phyloP scores from a whole-genome alignment of 2,329 filamentous ascomycete species.

The Knoxdaviesia proteae region DNA sequence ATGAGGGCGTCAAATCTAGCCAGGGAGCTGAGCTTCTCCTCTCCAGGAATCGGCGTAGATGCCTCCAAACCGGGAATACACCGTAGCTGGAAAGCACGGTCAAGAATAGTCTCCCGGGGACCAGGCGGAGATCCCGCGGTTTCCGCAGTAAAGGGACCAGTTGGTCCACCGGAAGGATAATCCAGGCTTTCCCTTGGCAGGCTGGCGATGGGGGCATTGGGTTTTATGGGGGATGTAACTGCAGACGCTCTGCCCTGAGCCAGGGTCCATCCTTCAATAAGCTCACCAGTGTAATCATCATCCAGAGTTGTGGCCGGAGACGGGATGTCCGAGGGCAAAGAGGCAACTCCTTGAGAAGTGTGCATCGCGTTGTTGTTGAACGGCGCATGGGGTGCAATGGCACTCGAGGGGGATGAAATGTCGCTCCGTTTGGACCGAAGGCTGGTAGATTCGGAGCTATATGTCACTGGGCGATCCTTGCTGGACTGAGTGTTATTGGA shows the following conservation, averaged over 20 bases:
- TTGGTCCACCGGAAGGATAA: conserved; percentile 8
- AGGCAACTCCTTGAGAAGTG: too few species aligned
- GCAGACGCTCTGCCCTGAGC: conserved; percentile 37
- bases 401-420: conserved; percentile 35
- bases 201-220: conserved; percentile 13
- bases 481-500: conserved; percentile 26
- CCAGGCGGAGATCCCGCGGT: conserved; percentile 28
- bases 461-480: conserved; percentile 22
- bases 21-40: conserved; percentile 42
- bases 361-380: too few species aligned
- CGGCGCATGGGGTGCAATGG: conserved; percentile 9
- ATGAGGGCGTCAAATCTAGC: conserved; percentile 46
- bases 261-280: conserved; percentile 39
- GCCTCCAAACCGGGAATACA: conserved; percentile 38
- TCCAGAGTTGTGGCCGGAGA: conserved; percentile 31
- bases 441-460: conserved; percentile 37
- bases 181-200: conserved; percentile 24
- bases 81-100: conserved; percentile 42
- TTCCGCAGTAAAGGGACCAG: conserved; percentile 10
- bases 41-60: conserved; percentile 24
- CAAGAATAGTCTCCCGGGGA: conserved; percentile 44
- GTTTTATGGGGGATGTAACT: conserved; percentile 28
- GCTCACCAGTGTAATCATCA: conserved; percentile 31
- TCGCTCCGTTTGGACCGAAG: conserved; percentile 42
- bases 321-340: conserved; percentile 28